phyloP scores from a whole-genome alignment of 768 basidiomycete species.

The Leccinum truebloodii region DNA sequence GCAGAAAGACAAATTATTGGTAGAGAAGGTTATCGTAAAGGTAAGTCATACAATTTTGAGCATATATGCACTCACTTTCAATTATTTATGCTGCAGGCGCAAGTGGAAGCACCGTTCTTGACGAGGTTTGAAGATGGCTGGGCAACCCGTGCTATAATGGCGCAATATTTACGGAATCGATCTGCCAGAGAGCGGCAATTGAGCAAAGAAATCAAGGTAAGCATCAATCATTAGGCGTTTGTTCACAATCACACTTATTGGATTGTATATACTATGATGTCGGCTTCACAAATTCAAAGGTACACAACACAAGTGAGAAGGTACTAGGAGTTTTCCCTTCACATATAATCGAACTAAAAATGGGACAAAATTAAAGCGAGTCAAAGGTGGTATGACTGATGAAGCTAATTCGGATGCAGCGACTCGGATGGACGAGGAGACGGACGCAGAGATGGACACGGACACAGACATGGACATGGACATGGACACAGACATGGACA shows the following conservation, averaged over 20 bases:
- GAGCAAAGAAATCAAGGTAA: background rate
- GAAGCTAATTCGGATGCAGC: background rate
- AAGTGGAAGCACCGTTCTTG: background rate
- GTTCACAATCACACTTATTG: background rate
- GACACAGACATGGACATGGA: too few species aligned
- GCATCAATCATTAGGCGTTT: background rate
- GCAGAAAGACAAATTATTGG: background rate
- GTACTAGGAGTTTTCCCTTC: background rate
- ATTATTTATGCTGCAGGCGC: background rate
- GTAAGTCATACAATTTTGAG: background rate
- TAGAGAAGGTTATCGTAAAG: background rate
- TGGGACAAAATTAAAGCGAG: background rate
- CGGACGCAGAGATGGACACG: too few species aligned
- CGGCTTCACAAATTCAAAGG: background rate
- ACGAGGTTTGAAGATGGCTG: background rate
- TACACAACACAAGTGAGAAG: background rate
- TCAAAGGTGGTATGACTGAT: background rate
- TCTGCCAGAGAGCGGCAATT: background rate
- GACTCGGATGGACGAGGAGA: background rate
- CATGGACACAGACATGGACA: too few species aligned
- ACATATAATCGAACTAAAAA: background rate
- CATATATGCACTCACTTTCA: background rate
- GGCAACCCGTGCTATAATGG: background rate
- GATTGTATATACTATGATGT: background rate
- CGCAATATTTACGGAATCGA: background rate